Conservation (phyloP, 768 basidiomycete species). For the Xanthoconium purpureum region DNA sequence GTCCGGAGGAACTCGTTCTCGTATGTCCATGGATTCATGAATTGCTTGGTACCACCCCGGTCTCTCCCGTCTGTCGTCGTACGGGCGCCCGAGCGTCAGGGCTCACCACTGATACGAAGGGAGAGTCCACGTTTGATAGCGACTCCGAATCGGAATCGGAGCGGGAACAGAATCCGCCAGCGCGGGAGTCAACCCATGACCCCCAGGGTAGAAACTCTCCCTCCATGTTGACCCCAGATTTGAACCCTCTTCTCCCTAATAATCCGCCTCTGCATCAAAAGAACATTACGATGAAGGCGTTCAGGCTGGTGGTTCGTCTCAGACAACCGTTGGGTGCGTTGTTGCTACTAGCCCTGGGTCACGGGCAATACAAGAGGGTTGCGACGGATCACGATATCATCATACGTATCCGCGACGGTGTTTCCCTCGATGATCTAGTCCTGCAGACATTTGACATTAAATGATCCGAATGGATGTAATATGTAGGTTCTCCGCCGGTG, state of each 20-base stretch:
- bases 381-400: constrained; percentile 9
- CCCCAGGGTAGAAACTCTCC: neutral
- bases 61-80: neutral
- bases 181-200: neutral
- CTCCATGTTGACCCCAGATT: neutral
- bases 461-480: neutral
- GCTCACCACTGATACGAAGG: neutral
- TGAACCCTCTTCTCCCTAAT: neutral
- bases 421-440: constrained; percentile 5
- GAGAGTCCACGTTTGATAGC: neutral
- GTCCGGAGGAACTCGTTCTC: constrained; percentile 8
- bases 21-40: constrained; percentile 21
- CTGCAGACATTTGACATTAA: constrained; percentile 6
- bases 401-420: constrained; percentile 3
- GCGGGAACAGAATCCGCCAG: neutral
- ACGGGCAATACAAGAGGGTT: constrained; percentile 13
- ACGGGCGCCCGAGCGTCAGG: too few species aligned
- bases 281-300: neutral
- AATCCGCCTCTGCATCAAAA: neutral
- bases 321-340: constrained; percentile 14
- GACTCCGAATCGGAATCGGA: constrained; percentile 3
- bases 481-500: too few species aligned
- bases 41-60: neutral
- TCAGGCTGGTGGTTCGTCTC: constrained; percentile 10
- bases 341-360: constrained; percentile 3